Conservation (phyloP, 2,329 filamentous ascomycete genomes). For the Coniochaeta prunicola region DNA sequence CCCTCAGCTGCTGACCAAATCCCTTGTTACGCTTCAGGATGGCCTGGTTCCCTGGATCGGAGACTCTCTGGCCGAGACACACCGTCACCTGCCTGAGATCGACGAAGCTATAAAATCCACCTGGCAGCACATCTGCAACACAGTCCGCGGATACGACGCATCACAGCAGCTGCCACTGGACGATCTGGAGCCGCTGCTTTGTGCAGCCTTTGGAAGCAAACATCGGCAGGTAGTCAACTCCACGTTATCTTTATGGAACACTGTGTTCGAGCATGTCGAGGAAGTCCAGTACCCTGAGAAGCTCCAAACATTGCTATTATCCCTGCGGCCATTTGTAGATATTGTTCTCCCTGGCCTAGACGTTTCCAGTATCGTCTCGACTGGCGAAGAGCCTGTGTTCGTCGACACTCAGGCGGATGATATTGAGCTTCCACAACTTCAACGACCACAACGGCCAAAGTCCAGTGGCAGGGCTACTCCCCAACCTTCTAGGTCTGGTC, state of each 20-base stretch:
- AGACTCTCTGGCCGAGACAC: conserved; percentile 39
- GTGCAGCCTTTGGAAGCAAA: conserved; percentile 50
- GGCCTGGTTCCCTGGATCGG: conserved; percentile 58
- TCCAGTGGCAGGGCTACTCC: conserved; percentile 14
- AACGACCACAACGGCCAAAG: conserved; percentile 19
- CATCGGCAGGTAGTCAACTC: conserved; percentile 46
- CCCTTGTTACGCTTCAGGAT: conserved; percentile 53
- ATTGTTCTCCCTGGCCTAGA: conserved; percentile 37
- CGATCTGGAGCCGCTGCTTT: conserved; percentile 46
- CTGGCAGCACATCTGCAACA: conserved; percentile 41
- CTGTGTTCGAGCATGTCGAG: conserved; percentile 54
- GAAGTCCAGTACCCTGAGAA: conserved; percentile 56
- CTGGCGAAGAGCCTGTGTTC: conserved; percentile 32
- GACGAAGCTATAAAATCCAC: conserved; percentile 36
- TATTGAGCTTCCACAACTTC: conserved; percentile 17
- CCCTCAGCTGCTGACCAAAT: conserved; percentile 41
- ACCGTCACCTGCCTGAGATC: conserved; percentile 30
- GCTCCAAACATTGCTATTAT: conserved; percentile 55
- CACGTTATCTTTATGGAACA: conserved; percentile 57
- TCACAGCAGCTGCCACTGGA: conserved; percentile 38
- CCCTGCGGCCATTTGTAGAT: conserved; percentile 47
- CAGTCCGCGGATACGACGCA: conserved; percentile 26
- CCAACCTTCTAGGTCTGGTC: conserved; percentile 13
- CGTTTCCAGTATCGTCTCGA: conserved; percentile 27
- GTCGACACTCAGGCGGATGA: conserved; percentile 43